A percentile compares a stretch with the other conserved stretches of the same genome.
These are phyloP conservation scores for Oenanthe sinensis DNA, from an alignment of 129 eudicot species.

Conservation along the genomic window DNA sequence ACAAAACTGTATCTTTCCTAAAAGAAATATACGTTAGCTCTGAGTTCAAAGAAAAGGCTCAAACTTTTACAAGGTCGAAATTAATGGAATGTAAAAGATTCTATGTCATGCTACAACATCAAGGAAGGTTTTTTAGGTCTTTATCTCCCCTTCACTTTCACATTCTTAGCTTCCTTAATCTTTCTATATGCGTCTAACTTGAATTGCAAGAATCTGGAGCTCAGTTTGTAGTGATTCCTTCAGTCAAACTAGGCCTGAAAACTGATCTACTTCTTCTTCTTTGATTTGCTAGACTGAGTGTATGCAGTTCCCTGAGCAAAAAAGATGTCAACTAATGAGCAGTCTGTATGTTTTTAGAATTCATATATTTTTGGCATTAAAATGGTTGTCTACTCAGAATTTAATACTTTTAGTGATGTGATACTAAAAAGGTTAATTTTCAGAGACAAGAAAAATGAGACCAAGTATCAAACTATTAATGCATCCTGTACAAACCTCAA, in stretches of 20 bases:
- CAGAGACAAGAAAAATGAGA: neutral
- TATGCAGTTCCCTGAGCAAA: slow-evolving; percentile 77
- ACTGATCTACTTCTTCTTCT: slow-evolving; percentile 72
- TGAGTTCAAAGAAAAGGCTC: slow-evolving; percentile 8
- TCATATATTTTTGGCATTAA: neutral
- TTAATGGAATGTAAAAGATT: slow-evolving; percentile 1
- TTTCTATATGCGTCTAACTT: slow-evolving; percentile 14
- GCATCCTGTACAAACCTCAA: slow-evolving; percentile 52
- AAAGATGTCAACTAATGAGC: neutral
- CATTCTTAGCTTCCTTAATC: slow-evolving; percentile 4
- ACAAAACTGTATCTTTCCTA: slow-evolving; percentile 23
- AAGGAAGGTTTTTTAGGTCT: slow-evolving; percentile 9
- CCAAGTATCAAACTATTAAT: neutral
- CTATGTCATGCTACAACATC: slow-evolving; percentile 34
- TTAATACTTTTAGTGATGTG: neutral
- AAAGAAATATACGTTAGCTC: neutral
- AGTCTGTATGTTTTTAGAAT: neutral
- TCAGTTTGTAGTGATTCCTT: slow-evolving; percentile 16
- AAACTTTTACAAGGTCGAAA: slow-evolving; percentile 12
- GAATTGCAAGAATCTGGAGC: slow-evolving; percentile 28
- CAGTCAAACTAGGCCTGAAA: slow-evolving; percentile 7
- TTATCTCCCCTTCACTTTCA: neutral
- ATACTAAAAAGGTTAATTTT: neutral
- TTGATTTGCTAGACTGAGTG: slow-evolving; percentile 64
- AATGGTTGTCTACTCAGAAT: neutral